Evolutionary conservation across 2,329 filamentous ascomycete genomes (phyloP), one percentile per base, ranked within the genome.

Genomic region (Penicillium paneum): DNA sequence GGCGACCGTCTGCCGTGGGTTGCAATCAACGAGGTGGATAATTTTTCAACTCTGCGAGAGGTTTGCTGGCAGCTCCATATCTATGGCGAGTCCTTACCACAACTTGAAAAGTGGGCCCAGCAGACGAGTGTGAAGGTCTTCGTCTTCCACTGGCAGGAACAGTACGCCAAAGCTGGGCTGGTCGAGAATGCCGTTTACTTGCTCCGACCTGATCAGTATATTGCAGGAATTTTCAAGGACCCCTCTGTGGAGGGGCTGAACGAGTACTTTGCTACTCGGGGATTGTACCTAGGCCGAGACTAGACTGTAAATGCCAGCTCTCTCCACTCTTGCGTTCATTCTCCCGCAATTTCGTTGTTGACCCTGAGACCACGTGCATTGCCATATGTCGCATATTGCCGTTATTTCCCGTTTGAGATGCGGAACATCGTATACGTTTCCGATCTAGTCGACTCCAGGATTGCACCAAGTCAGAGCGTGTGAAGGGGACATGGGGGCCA

Each of bases 1-100:
- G 80, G 80, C 1, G 76, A 81, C 60, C 74, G 81, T 13, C 67
- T 78, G 4, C 74, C 74, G 2, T 71, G 69, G 69, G 65, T 54
- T 2, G 56, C 57, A 21, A 65, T 62, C 1, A 60, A 61, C 1
- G 45, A 55, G 2, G 31, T 52, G 1, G 68, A 71, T 35, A 69
- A 71, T 17, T 70, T 64, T 38, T 64, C 64, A 5, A 63, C 57
- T 4, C 47, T 71, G 1, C 46, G 34, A 7, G 51, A 60, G 3
- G 64, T 71, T 8, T 53, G 52, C 10, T 72, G 69, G 68, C 67
- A 71, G 29, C 52, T 71, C 21, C 69, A 71, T 55, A 63, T 71
- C 3, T 71, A 72, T 48, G 67, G 68, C 0, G 44, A 58, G 0
- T 31, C 36, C 1, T 51, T 35, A 12, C 35, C 48, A 2, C 55